phyloP scores from a whole-genome alignment of 78 protist species.

The Mastigamoeba balamuthi region DNA sequence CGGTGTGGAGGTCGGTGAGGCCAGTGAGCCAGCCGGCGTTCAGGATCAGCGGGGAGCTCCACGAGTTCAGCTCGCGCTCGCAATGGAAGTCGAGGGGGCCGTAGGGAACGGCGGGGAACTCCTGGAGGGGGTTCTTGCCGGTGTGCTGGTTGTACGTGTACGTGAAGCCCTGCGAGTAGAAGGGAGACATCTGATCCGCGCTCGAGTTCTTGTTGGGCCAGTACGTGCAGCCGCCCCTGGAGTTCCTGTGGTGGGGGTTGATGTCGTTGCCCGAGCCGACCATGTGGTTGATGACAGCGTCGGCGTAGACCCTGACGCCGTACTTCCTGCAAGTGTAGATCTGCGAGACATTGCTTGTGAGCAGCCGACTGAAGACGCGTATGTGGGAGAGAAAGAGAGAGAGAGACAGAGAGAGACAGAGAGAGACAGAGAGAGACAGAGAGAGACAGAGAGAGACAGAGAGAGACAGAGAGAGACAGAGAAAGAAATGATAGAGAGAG shows the following conservation, averaged over 20 bases:
- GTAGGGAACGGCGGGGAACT: slow-evolving; percentile 54
- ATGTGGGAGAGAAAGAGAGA: too few species aligned
- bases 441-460: too few species aligned
- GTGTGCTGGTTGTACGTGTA: slow-evolving; percentile 14
- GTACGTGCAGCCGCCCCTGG: not conserved
- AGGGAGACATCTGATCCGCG: slow-evolving; percentile 1
- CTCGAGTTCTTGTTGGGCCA: slow-evolving; percentile 39
- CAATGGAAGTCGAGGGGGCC: slow-evolving; percentile 58
- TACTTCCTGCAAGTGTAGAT: not conserved
- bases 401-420: too few species aligned
- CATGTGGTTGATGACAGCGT: slow-evolving; percentile 70
- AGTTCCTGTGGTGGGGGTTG: not conserved
- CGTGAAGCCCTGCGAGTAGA: slow-evolving; percentile 11
- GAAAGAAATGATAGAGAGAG: too few species aligned
- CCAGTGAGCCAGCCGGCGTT: slow-evolving; percentile 64
- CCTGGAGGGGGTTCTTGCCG: slow-evolving; percentile 18
- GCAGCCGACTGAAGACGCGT: too few species aligned
- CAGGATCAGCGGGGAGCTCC: slow-evolving; percentile 55
- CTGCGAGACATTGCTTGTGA: too few species aligned
- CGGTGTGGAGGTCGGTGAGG: slow-evolving; percentile 55
- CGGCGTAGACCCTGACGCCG: slow-evolving; percentile 52
- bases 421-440: too few species aligned
- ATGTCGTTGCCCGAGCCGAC: slow-evolving; percentile 61
- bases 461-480: too few species aligned
- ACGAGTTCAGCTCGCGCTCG: slow-evolving; percentile 45